Conservation (phyloP, 306 rosid species). For the Cyclanthera cordifolia region DNA sequence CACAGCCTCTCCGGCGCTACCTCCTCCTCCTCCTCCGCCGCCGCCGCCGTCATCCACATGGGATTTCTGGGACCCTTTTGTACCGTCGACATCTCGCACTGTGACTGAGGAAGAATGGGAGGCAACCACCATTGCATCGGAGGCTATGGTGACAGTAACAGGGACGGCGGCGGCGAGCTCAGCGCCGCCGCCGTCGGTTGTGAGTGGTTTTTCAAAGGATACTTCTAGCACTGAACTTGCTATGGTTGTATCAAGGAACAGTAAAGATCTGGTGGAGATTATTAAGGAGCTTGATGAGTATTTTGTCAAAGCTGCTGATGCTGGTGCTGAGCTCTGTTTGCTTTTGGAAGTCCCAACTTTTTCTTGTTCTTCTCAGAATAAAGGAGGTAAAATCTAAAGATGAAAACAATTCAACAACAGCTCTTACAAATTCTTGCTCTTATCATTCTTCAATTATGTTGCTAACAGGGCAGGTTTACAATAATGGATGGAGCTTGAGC, state of each 20-base stretch:
- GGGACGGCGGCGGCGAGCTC: conserved; percentile 47
- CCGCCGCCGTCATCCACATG: conserved; percentile 67
- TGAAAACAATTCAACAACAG: too few species aligned
- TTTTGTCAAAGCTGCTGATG: conserved; percentile 77
- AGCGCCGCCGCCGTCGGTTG: conserved; percentile 43
- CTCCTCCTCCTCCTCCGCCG: conserved; percentile 42
- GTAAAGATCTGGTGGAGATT: conserved; percentile 69
- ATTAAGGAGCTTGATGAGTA: conserved; percentile 87
- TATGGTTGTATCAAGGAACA: conserved; percentile 69
- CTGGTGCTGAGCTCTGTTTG: conserved; percentile 56
- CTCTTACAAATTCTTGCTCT: too few species aligned
- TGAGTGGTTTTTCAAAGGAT: conserved; percentile 51
- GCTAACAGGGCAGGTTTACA: conserved; percentile 51
- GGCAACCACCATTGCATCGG: conserved; percentile 48
- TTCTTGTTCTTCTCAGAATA: conserved; percentile 39
- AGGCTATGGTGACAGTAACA: conserved; percentile 33
- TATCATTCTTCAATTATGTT: too few species aligned
- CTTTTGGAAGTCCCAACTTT: conserved; percentile 72
- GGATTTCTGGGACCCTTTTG: conserved; percentile 99
- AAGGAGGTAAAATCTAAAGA: conserved; percentile 68
- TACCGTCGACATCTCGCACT: conserved; percentile 42
- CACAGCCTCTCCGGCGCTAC: conserved; percentile 53
- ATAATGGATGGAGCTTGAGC: conserved; percentile 57
- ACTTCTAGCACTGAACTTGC: conserved; percentile 52
- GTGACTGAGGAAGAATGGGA: conserved; percentile 70